These are phyloP conservation scores for Metschnikowia vanudenii DNA, from an alignment of 805 yeast species.

Conservation along the genomic window DNA sequence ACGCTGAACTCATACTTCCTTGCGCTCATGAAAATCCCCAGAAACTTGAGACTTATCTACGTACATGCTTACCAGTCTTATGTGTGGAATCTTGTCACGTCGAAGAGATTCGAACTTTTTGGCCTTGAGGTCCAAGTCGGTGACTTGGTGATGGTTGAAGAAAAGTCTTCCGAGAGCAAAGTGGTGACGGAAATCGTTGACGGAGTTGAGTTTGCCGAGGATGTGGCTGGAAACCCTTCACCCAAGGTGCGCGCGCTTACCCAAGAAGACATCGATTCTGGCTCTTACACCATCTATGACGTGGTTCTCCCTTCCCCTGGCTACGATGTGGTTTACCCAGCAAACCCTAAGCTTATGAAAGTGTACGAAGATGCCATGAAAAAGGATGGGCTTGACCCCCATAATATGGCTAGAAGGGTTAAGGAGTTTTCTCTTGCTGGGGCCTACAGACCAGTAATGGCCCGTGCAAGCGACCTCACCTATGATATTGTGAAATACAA, in stretches of 20 bases:
- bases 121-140: slow-evolving; percentile 76
- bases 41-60: slow-evolving; percentile 90
- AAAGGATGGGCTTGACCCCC: slow-evolving; percentile 79
- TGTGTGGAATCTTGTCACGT: slow-evolving; percentile 87
- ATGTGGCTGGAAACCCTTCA: slow-evolving; percentile 54
- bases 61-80: slow-evolving; percentile 97
- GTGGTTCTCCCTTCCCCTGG: slow-evolving; percentile 97
- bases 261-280: slow-evolving; percentile 61
- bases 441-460: slow-evolving; percentile 72
- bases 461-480: slow-evolving; percentile 62
- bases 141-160: slow-evolving; percentile 63
- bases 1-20: slow-evolving; percentile 60
- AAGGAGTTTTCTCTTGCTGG: slow-evolving; percentile 92
- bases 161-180: slow-evolving; percentile 17
- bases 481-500: slow-evolving; percentile 62
- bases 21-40: slow-evolving; percentile 85
- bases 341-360: slow-evolving; percentile 54
- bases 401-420: slow-evolving; percentile 77
- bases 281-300: slow-evolving; percentile 69
- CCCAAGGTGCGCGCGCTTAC: slow-evolving; percentile 74
- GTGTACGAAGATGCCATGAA: slow-evolving; percentile 73
- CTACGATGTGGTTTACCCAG: slow-evolving; percentile 84
- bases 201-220: slow-evolving; percentile 67
- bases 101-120: slow-evolving; percentile 66
- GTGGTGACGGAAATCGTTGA: slow-evolving; percentile 22